These are phyloP conservation scores for Penicillium steckii DNA, from an alignment of 495 filamentous ascomycete genomes.

Conservation along the genomic window DNA sequence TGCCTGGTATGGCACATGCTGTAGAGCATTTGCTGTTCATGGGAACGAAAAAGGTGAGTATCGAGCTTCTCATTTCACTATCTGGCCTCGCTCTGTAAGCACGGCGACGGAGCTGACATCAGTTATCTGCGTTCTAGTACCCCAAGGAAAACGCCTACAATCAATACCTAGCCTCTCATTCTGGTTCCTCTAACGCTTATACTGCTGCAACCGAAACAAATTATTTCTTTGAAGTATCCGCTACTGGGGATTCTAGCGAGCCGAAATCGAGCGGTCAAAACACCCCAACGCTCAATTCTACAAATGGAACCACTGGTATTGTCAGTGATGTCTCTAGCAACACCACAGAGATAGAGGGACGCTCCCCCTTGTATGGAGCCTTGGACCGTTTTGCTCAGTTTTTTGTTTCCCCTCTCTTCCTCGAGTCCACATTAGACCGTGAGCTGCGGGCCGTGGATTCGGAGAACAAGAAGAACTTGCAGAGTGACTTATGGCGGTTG, in stretches of 20 bases:
- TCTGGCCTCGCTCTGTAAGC: not conserved
- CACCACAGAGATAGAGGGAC: constrained; percentile 14
- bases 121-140: constrained; percentile 54
- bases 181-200: constrained; percentile 91
- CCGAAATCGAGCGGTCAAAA: constrained; percentile 29
- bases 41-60: constrained; percentile 87
- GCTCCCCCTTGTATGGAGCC: constrained; percentile 80
- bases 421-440: constrained; percentile 84
- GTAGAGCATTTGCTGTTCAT: constrained; percentile 96
- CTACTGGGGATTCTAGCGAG: constrained; percentile 55
- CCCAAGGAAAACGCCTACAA: constrained; percentile 96
- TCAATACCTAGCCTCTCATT: constrained; percentile 84
- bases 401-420: constrained; percentile 89
- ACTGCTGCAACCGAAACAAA: constrained; percentile 93
- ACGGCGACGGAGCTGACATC: constrained; percentile 11
- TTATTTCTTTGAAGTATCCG: constrained; percentile 95
- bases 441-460: constrained; percentile 94
- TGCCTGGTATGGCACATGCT: constrained; percentile 92
- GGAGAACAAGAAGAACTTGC: constrained; percentile 99
- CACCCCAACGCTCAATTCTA: constrained; percentile 26
- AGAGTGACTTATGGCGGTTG: constrained; percentile 90
- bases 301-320: constrained; percentile 31
- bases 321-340: constrained; percentile 42
- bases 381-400: constrained; percentile 97
- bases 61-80: not conserved